Evolutionary conservation across 148 eudicot species (phyloP), one percentile per base, ranked within the genome.

Genomic region (Euryodendron excelsum): DNA sequence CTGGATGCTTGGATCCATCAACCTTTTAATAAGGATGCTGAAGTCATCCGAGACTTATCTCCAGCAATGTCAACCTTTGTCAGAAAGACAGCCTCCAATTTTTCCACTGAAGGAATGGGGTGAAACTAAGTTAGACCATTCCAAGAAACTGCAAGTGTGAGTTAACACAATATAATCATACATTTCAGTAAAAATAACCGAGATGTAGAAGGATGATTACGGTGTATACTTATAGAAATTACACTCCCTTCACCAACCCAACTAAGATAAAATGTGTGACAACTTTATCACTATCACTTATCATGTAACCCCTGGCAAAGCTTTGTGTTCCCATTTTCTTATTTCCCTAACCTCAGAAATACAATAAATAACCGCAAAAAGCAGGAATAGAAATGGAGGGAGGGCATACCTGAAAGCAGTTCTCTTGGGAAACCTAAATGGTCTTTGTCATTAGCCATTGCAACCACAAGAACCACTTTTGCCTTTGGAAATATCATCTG

Each of bases 381-480:
- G n/a, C n/a, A n/a, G n/a, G n/a, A n/a, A n/a, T n/a, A n/a, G n/a
- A 45, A 0, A 31, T 28, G 66, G 23, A 21, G 0, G 28, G 30
- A 14, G 34, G 48, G 48, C 50, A 74, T 77, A 93, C 98, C 89
- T 82, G 85, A 83, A 71, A 96, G 84, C 72, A 93, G 82, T 70
- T 86, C 93, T 81, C 81, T 88, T 13, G 99, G 97, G 88, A 96
- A 96, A 70, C 92, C 92, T 34, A 74, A n/a, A 80, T 96, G 98
- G 87, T 90, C 97, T 86, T 96, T 96, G 90, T 96, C 98, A 79
- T 82, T 90, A 33, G 99, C 99, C 98, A 91, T 96, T 39, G 98
- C 94, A 89, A 93, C 94, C 84, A 96, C 91, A 82, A 90, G 86
- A 77, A 84, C 88, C 85, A n/a, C n/a, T n/a, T n/a, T n/a, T n/a